Evolutionary conservation across 2,329 filamentous ascomycete species (phyloP), one percentile per base, ranked within the genome.

Genomic region (Lecanicillium sp.): DNA sequence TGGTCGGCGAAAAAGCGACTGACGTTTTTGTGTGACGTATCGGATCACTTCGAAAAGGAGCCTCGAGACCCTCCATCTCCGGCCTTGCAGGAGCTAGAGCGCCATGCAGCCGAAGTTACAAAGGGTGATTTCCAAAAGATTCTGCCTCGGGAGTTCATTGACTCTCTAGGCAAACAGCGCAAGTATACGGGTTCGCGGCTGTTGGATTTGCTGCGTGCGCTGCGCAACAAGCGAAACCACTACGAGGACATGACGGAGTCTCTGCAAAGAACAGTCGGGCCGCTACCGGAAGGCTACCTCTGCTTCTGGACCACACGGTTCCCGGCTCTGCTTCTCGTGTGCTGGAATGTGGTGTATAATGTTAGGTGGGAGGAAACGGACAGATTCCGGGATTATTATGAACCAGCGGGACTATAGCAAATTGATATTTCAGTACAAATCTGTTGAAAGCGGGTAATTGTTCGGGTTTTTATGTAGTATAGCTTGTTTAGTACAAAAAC

Each of bases 201-300:
- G 55, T 64, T 98, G 39, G 92, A 98, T 60, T 70, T 98, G 16
- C 65, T 98, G 15, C 76, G 92, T 2, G 92, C 90, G 2, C 67
- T 98, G 40, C 73, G 92, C 17, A 98, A 98, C 63, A 98, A 98
- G 74, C 85, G 85, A 52, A 95, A 96, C 47, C 92, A 98, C 56
- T 98, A 95, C 57, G 89, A 95, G 54, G 92, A 98, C 58, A 90
- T 98, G 85, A 75, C 85, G 6, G 84, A 89, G 12, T 65, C 78
- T 35, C 73, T 95, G 45, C 90, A 74, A 51, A 67, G 66, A 44
- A 57, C 60, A 20, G 85, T 95, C 0, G 88, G 87, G 0, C 64
- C 79, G 8, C 56, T 90, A 43, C 83, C 87, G 0, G 80, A 87
- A 12, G 86, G 85, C 0, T 95, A 95, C 54, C 65, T 95, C 32